Conservation (phyloP, 345 rosid genomes). For the Acer negundo region DNA sequence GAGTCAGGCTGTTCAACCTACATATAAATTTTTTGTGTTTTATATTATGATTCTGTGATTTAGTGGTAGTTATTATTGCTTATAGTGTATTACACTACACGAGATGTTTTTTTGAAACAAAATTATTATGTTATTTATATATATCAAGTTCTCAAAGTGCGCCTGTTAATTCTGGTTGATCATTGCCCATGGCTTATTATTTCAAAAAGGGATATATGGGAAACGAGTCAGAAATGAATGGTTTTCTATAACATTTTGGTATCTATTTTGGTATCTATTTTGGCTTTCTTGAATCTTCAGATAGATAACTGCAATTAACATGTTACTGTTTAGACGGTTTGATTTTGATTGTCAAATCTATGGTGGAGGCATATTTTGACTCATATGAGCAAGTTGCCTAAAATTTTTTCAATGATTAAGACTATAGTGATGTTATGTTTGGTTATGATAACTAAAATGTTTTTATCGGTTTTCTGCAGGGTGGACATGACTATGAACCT, state of each 20-base stretch:
- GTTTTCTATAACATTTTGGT: not conserved
- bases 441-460: slow-evolving; percentile 5
- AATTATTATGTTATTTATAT: not conserved
- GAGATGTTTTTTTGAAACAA: not conserved
- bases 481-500: slow-evolving; percentile 42
- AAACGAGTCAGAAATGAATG: not conserved
- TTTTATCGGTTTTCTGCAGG: slow-evolving; percentile 39
- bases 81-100: not conserved
- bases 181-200: not conserved
- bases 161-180: not conserved
- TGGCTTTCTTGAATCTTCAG: not conserved
- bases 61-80: not conserved
- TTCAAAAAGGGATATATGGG: not conserved
- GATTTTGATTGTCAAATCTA: not conserved
- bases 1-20: not conserved
- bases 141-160: not conserved
- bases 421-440: not conserved
- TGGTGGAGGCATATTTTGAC: not conserved
- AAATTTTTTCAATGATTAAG: not conserved
- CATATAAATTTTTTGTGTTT: not conserved
- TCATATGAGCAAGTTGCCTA: not conserved
- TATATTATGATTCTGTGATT: not conserved
- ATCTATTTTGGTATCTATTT: no score
- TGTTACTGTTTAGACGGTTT: not conserved
- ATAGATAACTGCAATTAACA: not conserved